These are phyloP conservation scores for Conringia planisiliqua DNA, from an alignment of 345 rosid species.

Conservation along the genomic window DNA sequence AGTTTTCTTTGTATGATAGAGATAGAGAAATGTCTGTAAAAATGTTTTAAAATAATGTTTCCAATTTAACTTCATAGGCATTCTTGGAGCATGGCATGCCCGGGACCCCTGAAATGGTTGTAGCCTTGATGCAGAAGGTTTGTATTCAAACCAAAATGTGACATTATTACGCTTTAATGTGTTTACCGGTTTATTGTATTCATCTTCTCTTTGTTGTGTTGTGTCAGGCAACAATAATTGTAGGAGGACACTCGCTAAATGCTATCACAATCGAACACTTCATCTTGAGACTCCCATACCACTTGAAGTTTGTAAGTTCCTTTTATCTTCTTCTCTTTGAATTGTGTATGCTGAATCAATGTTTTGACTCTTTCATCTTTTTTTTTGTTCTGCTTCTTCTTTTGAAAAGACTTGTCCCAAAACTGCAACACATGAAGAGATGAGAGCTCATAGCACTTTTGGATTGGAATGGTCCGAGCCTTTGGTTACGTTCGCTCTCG, in stretches of 20 bases:
- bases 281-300: conserved; percentile 88
- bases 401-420: conserved; percentile 58
- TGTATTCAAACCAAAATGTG: background rate
- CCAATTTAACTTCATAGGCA: conserved; percentile 40
- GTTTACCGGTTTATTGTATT: background rate
- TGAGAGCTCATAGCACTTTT: conserved; percentile 57
- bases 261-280: conserved; percentile 90
- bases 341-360: background rate
- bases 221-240: conserved; percentile 66
- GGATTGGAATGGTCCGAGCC: conserved; percentile 92
- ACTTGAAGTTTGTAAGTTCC: conserved; percentile 73
- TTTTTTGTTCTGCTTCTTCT: background rate
- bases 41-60: background rate
- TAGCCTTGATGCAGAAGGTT: conserved; percentile 89
- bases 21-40: background rate
- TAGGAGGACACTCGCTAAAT: conserved; percentile 72
- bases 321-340: background rate
- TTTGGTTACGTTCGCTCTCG: conserved; percentile 75
- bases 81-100: conserved; percentile 83
- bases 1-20: conserved; percentile 19
- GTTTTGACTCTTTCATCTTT: no score
- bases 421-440: conserved; percentile 66
- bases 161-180: background rate
- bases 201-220: conserved; percentile 22
- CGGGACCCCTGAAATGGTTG: conserved; percentile 70